A percentile compares a stretch with the other conserved stretches of the same genome.
Conservation (phyloP, 2,329 filamentous ascomycete genomes). For the Trichoderma koningii region DNA sequence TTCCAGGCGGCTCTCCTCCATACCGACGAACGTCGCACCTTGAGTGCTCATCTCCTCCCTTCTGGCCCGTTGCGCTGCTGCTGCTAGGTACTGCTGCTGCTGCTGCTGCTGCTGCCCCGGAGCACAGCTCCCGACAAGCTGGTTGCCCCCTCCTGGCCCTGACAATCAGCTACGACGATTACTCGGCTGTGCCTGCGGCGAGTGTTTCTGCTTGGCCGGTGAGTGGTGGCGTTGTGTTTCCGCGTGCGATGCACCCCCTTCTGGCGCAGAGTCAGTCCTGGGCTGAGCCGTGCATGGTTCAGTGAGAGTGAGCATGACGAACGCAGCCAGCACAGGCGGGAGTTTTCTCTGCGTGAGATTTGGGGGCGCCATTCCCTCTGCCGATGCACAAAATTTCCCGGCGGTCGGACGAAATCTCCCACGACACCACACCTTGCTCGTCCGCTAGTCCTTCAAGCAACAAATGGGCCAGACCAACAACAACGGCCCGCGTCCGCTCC, state of each 20-base stretch:
- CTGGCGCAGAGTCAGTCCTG: not conserved
- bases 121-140: conserved; percentile 21
- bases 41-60: conserved; percentile 19
- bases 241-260: not conserved
- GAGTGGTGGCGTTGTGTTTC: conserved; percentile 8
- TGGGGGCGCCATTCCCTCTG: conserved; percentile 15
- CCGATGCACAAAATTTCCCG: conserved; percentile 26
- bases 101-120: not conserved
- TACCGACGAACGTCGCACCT: conserved; percentile 20
- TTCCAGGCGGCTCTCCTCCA: conserved; percentile 20
- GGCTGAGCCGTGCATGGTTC: not conserved
- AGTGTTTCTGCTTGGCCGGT: not conserved
- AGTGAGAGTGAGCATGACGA: not conserved
- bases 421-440: conserved; percentile 20
- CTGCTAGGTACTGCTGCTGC: not conserved
- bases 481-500: conserved; percentile 19
- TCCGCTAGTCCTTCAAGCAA: conserved; percentile 16
- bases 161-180: conserved; percentile 16
- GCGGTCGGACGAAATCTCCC: conserved; percentile 21
- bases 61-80: not conserved
- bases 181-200: not conserved
- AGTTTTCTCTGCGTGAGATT: not conserved
- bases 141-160: conserved; percentile 20
- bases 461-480: conserved; percentile 19
- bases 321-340: not conserved